A percentile compares a stretch with the other conserved stretches of the same genome.
phyloP scores from a whole-genome alignment of 176 grass and related monocot species.

The Oryza brachyantha region DNA sequence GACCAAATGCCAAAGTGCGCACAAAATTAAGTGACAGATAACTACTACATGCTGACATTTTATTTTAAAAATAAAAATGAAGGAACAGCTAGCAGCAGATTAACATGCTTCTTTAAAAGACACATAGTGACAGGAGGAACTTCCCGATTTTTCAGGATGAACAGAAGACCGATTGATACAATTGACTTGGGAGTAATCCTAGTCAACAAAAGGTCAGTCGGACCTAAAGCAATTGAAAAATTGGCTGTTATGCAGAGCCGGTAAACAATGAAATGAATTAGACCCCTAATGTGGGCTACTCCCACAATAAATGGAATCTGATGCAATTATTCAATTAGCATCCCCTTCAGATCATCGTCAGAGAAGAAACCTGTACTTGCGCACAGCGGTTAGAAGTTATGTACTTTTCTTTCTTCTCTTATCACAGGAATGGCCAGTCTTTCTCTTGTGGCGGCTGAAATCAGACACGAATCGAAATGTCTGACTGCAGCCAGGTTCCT shows the following conservation, averaged over 20 bases:
- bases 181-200: slow-evolving; percentile 36
- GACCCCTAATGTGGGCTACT: slow-evolving; percentile 45
- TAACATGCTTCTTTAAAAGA: slow-evolving; percentile 17
- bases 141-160: slow-evolving; percentile 6
- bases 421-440: slow-evolving; percentile 78
- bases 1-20: background rate
- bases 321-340: slow-evolving; percentile 50
- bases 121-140: slow-evolving; percentile 20
- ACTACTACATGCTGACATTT: background rate
- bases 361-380: slow-evolving; percentile 42
- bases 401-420: slow-evolving; percentile 68
- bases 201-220: slow-evolving; percentile 43
- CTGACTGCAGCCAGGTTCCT: slow-evolving; percentile 77
- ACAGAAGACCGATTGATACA: slow-evolving; percentile 41
- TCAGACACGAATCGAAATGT: slow-evolving; percentile 97
- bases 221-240: slow-evolving; percentile 34
- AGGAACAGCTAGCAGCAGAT: background rate
- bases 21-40: background rate
- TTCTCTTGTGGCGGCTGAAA: slow-evolving; percentile 98
- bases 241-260: slow-evolving; percentile 16
- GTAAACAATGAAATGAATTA: slow-evolving; percentile 62
- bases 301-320: slow-evolving; percentile 42
- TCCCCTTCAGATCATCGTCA: slow-evolving; percentile 42
- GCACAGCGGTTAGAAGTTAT: slow-evolving; percentile 50
- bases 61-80: background rate